Base-by-base conservation (phyloP, 1,284 basidiomycete species). In the Singerocomus rubriflavus region DNA sequence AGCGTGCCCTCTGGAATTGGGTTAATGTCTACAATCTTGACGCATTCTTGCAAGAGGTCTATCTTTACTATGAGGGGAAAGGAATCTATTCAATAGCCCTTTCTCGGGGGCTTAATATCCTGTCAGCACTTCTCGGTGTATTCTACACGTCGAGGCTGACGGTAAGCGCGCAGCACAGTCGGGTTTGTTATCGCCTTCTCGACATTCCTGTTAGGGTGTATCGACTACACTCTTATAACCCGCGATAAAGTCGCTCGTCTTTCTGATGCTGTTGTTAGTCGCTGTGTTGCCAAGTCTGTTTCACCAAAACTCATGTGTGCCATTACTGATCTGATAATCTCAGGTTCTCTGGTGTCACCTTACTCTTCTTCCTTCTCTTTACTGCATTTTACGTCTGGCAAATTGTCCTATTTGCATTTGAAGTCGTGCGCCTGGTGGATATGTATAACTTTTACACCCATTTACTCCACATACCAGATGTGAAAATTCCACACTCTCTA, bases 131-230 rank as follows among this genome's bases (percentile, higher is more conserved):
- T 59, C 50, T 60, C 55, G 29, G 41, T 58, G 48, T 48, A 43
- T 56, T 53, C 45, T 51, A 31, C 47, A 33, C 46, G 17, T 32
- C 37, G 48, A 57, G 52, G 55, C 64, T 71, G 54, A 61, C 56
- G 62, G 39, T 41, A 47, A 54, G 59, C 49, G 46, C 52, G 48
- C 71, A 97, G 93, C 61, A 99, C 96, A 54, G 85, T 96, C 36
- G 94, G 94, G 50, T 99, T 99, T 68, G 96, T 98, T 40, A 96
- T 98, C 61, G 82, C 81, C 21, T 99, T 99, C 72, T 95, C 96
- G 8, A 96, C 94, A 6, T 99, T 99, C 69, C 75, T 99, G 12
- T 71, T 96, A 8, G 92, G 94, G 30, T 99, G 96, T 69, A 82
- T 99, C 60, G 93, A 99, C 70, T 98, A 98, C 67, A 82, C 84